Conservation (phyloP, 176 grass and related monocot species). For the Raddia guianensis region DNA sequence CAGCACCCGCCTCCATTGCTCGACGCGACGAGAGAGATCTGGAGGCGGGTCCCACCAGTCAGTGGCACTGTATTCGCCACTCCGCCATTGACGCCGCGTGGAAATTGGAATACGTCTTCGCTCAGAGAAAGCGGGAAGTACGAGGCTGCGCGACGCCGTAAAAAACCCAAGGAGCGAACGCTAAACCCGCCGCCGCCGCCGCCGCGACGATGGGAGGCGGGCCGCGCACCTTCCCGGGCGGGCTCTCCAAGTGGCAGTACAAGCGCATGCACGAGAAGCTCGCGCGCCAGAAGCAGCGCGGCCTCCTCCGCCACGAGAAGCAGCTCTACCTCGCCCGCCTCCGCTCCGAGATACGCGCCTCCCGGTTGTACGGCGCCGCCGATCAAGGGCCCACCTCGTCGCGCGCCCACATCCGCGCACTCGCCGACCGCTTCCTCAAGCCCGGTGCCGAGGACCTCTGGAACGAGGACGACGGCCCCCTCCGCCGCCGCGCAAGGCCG, state of each 20-base stretch:
- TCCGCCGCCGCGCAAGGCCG: slow-evolving; percentile 27
- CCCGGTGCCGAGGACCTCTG: slow-evolving; percentile 81
- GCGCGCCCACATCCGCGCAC: slow-evolving; percentile 63
- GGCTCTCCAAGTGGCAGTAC: slow-evolving; percentile 90
- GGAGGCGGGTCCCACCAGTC: background rate
- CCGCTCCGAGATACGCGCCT: slow-evolving; percentile 69
- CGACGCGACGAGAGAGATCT: background rate
- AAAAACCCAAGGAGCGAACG: slow-evolving; percentile 24
- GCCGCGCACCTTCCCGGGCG: slow-evolving; percentile 77
- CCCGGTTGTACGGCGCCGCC: slow-evolving; percentile 28
- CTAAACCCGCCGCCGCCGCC: slow-evolving; percentile 48
- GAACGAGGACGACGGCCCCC: slow-evolving; percentile 86
- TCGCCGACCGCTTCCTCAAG: slow-evolving; percentile 75
- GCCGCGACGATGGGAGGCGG: slow-evolving; percentile 66
- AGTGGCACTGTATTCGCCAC: background rate
- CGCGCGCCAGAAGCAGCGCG: slow-evolving; percentile 65
- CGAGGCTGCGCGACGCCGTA: background rate
- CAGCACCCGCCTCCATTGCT: slow-evolving; percentile 45
- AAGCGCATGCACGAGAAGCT: slow-evolving; percentile 94
- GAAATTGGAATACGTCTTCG: background rate
- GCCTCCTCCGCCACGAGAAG: slow-evolving; percentile 81
- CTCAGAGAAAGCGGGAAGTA: background rate
- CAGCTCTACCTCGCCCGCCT: slow-evolving; percentile 83
- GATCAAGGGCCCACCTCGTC: slow-evolving; percentile 42
- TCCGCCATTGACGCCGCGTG: no score